Percentiles rank a stretch among this genome's conserved stretches.
phyloP scores from a whole-genome alignment of 2,329 filamentous ascomycete species.

The Metarhizium rileyi region DNA sequence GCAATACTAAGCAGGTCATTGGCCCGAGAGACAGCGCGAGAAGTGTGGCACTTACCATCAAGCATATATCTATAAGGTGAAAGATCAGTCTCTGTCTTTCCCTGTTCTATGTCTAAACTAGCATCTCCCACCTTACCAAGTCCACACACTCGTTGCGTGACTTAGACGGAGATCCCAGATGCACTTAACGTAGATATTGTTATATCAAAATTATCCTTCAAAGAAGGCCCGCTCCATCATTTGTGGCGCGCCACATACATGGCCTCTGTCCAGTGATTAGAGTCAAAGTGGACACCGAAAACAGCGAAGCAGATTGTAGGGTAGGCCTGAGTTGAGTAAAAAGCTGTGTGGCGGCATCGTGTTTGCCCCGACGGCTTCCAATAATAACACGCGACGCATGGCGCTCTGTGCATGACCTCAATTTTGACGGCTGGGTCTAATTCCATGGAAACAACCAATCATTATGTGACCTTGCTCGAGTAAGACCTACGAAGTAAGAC shows the following conservation, averaged over 20 bases:
- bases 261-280: no score
- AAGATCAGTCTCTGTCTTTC: no score
- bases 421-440: not conserved
- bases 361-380: not conserved
- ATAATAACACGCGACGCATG: not conserved
- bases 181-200: not conserved
- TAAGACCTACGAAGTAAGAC: not conserved
- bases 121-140: no score
- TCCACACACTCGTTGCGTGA: no score
- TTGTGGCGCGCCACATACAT: constrained; percentile 3
- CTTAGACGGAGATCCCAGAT: not conserved
- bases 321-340: not conserved
- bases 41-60: no score
- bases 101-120: no score
- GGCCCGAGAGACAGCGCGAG: no score
- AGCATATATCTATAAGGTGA: no score
- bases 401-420: not conserved
- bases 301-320: not conserved
- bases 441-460: not conserved
- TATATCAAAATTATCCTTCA: not conserved
- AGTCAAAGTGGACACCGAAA: constrained; percentile 1
- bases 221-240: constrained; percentile 1
- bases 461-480: not conserved
- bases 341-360: not conserved
- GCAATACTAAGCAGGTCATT: no score